Evolutionary conservation across 352 stramenopile genomes (phyloP), one percentile per base, ranked within the genome.

Genomic region (Pythium aristosporum): DNA sequence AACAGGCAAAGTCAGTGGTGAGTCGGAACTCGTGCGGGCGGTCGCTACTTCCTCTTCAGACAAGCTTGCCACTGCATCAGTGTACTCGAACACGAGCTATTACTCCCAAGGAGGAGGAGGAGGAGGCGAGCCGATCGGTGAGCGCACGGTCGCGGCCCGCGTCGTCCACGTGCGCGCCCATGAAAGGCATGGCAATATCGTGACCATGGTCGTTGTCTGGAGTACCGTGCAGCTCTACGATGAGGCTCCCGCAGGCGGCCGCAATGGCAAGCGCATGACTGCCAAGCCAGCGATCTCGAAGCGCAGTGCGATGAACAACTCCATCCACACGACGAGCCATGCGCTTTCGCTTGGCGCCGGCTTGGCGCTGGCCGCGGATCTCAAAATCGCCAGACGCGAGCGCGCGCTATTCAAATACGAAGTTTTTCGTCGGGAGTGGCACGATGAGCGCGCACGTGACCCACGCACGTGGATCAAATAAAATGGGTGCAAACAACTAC

Each of bases 201-300:
- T 92, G 46, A 77, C 65, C 30, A 83, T 95, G 56, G 72, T 82
- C 5, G 84, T 94, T 8, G 64, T 91, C 23, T 92, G 82, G 82
- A 84, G 80, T 63, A 95, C 85, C 3, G 74, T 89, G 28, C 81
- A 93, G 67, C 67, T 92, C 20, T 91, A 93, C 61, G 85, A 89
- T 36, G 71, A 80, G 12, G 34, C 34, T 10, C 34, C 34, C 2
- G 60, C 32, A 13, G 25, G 69, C 44, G 43, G 58, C 8, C 58
- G 16, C 43, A 18, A 20, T 46, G 61, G 34, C 71, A 61, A 54
- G 13, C 54, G 55, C 30, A 60, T 18, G 28, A 12, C 11, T n/a
- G 21, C 43, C 8, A 13, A n/a, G 43, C 18, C n/a, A 12, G 10
- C 43, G 2, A 50, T 30, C 10, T 25, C 43, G n/a, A 50, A 18